These are phyloP conservation scores for Ustilago sp. DNA, from an alignment of 1,284 basidiomycete genomes.

Conservation along the genomic window DNA sequence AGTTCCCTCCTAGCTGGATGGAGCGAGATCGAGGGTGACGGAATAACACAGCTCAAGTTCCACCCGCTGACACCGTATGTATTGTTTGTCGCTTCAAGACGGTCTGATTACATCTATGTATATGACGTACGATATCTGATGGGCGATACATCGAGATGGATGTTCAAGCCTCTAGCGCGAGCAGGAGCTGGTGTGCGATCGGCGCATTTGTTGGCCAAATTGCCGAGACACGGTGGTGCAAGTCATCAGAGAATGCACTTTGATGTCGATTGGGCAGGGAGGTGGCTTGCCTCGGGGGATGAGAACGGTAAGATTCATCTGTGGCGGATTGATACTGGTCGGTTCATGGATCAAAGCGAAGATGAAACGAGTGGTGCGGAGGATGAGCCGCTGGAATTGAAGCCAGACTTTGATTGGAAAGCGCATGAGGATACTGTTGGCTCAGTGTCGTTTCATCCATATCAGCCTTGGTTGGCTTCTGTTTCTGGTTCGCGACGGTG, in stretches of 20 bases:
- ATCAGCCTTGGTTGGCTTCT: constrained; percentile 38
- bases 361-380: constrained; percentile 1
- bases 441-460: constrained; percentile 46
- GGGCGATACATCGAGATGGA: constrained; percentile 35
- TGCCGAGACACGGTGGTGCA: constrained; percentile 19
- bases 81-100: constrained; percentile 55
- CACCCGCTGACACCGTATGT: constrained; percentile 54
- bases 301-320: constrained; percentile 36
- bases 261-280: constrained; percentile 56
- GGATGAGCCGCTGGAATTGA: constrained; percentile 14
- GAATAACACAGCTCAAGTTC: constrained; percentile 56
- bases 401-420: constrained; percentile 41
- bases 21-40: constrained; percentile 55
- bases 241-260: constrained; percentile 57
- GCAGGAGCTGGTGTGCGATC: constrained; percentile 22
- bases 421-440: constrained; percentile 51
- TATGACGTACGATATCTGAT: constrained; percentile 56
- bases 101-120: constrained; percentile 46
- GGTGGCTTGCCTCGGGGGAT: constrained; percentile 54
- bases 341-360: constrained; percentile 21
- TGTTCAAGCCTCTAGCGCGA: constrained; percentile 36
- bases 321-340: constrained; percentile 47
- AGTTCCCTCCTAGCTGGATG: constrained; percentile 53
- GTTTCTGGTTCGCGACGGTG: constrained; percentile 46
- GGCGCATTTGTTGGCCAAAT: constrained; percentile 43